Base-by-base conservation (phyloP, 2,329 filamentous ascomycete genomes). In the Fusarium torreyae region DNA sequence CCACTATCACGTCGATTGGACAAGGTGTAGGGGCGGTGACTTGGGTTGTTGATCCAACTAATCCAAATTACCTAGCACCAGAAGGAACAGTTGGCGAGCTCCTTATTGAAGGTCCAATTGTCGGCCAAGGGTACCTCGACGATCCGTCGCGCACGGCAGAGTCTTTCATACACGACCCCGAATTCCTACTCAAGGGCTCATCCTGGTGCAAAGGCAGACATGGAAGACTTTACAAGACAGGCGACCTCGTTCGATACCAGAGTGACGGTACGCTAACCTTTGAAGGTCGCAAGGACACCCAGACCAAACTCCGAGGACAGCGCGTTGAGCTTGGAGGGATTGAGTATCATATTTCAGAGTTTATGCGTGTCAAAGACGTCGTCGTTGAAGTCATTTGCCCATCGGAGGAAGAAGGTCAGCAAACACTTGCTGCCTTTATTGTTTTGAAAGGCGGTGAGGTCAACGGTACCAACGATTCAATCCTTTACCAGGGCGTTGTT, bases 301-400 rank as follows among this genome's bases (percentile, higher is more conserved):
- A 89, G 71, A 81, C 88, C 50, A 90, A 90, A 74, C 76, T 89
- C 9, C 82, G 83, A n/a, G 89, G 89, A 22, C 88, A 84, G 63
- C 77, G 87, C 50, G 80, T 87, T 45, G 89, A 86, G 76, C 78
- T 86, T n/a, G 71, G 65, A 0, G 75, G 75, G 38, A 34, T 76
- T 11, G 75, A 75, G 40, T 36, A 67, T 6, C 53, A 57, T 2
- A 43, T 74, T 11, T 38, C 22, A 15, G 36, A 42, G 6, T 31
- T 7, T 11, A 20, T 18, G 2, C 6, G 7, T 17, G 36, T 18
- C 7, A 31, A 9, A 5, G 36, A 52, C 5, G 36, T 40, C 17
- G 36, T 31, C n/a, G 49, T 28, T 1, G 49, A 52, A 10, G 38
- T 20, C 7, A 38, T 50, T 15, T 10, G 28, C 28, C 18, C 33